phyloP scores from a whole-genome alignment of 495 filamentous ascomycete species.

The Penicillium pancosmium region DNA sequence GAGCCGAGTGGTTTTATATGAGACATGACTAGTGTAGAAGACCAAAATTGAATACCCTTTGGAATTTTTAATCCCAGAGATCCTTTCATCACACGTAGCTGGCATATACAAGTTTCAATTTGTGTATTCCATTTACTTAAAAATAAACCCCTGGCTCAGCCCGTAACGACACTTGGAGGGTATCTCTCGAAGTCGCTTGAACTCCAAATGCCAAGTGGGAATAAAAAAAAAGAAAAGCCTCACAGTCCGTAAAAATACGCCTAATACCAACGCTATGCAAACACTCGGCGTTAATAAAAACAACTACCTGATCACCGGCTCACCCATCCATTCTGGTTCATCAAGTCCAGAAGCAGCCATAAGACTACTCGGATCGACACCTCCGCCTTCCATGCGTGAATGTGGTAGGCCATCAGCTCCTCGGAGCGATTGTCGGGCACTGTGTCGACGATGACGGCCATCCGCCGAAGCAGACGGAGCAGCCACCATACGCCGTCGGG shows the following conservation, averaged over 20 bases:
- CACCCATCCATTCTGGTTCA: conserved; percentile 64
- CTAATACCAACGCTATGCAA: not conserved
- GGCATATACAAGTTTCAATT: no score
- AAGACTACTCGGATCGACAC: conserved; percentile 29
- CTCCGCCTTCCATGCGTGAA: conserved; percentile 22
- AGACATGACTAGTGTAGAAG: conserved; percentile 30
- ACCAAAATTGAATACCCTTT: conserved; percentile 34
- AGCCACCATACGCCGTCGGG: conserved; percentile 32
- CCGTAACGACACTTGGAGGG: conserved; percentile 20
- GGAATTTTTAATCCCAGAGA: conserved; percentile 8
- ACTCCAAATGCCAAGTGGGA: conserved; percentile 18
- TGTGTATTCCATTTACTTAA: not conserved
- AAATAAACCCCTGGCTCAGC: not conserved
- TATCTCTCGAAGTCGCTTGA: conserved; percentile 38
- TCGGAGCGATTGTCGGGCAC: conserved; percentile 33
- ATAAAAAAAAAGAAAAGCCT: conserved; percentile 4
- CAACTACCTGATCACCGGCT: conserved; percentile 54
- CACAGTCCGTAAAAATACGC: conserved; percentile 6
- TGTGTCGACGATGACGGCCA: conserved; percentile 33
- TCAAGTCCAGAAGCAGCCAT: conserved; percentile 36
- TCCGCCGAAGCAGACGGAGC: conserved; percentile 45
- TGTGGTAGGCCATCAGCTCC: conserved; percentile 26
- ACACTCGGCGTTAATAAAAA: not conserved
- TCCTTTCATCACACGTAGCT: no score
- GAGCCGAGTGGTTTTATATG: conserved; percentile 20